Base-by-base conservation (phyloP, 2,329 filamentous ascomycete species). In the Trichoderma atrobrunneum region DNA sequence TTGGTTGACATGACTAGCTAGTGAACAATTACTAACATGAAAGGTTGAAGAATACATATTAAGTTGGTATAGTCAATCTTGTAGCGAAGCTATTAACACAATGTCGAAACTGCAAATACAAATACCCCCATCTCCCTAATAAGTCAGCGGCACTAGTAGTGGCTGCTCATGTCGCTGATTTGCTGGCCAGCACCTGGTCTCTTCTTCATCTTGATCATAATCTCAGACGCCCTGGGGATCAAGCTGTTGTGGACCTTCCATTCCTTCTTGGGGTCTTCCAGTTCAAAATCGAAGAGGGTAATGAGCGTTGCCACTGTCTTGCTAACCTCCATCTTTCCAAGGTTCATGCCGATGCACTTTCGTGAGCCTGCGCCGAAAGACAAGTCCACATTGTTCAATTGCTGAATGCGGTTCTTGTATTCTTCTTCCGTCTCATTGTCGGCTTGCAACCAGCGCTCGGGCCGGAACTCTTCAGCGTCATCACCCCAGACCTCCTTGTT, bases 221-320 rank as follows among this genome's bases (percentile, higher is more conserved):
- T 62, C 12, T 62, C 34, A 43, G 60, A 62, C 3, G 60, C 60
- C n/a, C 60, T 39, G 21, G 60, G 60, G 1, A 62, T 62, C 21
- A 62, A 28, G 60, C 60, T 62, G 60, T 62, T 62, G 60, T 66
- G 63, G 80, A 77, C 73, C 57, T 74, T 76, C 76, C 74, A 77
- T 28, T 76, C 71, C 63, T 74, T 74, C 7, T 72, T 60, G 2
- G 72, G 72, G 56, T 78, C 74, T 1, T 68, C 73, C 63, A 78
- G 21, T 57, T 78, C 74, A 43, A 79, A 74, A 24, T 85, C 78
- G 70, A 84, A 86, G 61, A 74, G 76, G 4, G 76, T 77, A 73
- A 85, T 81, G n/a, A 85, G 70, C 21, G 82, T 85, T 4, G 83
- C 80, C 26, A 87, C 77, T 14, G 87, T 76, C 76, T 88, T 87